Evolutionary conservation across 2,329 filamentous ascomycete genomes (phyloP).

Genomic region (Ascochyta pisi): DNA sequence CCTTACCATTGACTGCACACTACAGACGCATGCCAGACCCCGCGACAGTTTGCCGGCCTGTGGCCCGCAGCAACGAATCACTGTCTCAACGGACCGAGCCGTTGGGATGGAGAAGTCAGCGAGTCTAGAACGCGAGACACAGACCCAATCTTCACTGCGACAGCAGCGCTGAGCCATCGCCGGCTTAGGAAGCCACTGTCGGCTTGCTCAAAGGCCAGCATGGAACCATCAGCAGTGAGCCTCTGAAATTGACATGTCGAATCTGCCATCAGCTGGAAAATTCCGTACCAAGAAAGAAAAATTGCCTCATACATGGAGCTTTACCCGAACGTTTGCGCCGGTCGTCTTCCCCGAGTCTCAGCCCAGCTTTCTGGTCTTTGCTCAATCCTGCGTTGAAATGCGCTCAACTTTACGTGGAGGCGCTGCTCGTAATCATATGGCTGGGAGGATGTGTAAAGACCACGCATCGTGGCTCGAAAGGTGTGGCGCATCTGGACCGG

Average conservation of each 20-base stretch:
- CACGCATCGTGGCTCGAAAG: not conserved
- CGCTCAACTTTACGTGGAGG: not conserved
- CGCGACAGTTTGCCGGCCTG: slow-evolving; percentile 10
- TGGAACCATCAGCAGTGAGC: not conserved
- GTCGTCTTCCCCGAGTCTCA: not conserved
- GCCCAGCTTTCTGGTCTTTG: not conserved
- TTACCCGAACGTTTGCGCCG: not conserved
- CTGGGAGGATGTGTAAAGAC: not conserved
- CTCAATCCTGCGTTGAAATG: not conserved
- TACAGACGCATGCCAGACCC: slow-evolving; percentile 14
- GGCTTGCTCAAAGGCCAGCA: not conserved
- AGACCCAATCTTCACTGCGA: slow-evolving; percentile 12
- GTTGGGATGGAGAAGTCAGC: slow-evolving; percentile 10
- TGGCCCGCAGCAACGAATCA: slow-evolving; percentile 9
- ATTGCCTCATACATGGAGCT: not conserved
- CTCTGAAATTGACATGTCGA: not conserved
- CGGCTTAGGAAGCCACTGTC: slow-evolving; percentile 7
- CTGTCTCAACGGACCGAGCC: slow-evolving; percentile 14
- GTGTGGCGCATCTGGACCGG: slow-evolving; percentile 13
- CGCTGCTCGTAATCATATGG: not conserved
- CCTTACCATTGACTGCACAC: not conserved
- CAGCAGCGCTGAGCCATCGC: slow-evolving; percentile 4
- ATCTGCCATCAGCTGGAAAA: not conserved
- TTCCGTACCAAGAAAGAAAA: not conserved
- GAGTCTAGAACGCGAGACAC: slow-evolving; percentile 18